Percentiles rank a stretch among this genome's conserved stretches.
Evolutionary conservation across 345 rosid species (phyloP).

Genomic region (Pugionium cornutum): DNA sequence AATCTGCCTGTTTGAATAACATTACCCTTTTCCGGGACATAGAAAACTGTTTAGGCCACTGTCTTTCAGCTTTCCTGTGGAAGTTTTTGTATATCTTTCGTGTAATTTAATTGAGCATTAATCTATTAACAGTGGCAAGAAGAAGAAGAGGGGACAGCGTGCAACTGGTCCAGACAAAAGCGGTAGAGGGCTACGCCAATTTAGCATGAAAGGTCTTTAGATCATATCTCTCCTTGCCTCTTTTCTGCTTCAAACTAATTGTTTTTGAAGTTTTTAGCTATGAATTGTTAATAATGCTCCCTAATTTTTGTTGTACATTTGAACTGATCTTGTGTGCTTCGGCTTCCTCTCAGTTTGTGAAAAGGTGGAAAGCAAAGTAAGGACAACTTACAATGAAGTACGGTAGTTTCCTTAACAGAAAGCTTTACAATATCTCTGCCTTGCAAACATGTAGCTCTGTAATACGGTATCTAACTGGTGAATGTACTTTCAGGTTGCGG

Average conservation of each 20-base stretch:
- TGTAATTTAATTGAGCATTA: constrained; percentile 23
- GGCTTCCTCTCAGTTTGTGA: constrained; percentile 71
- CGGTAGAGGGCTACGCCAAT: constrained; percentile 98
- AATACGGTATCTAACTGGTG: constrained; percentile 41
- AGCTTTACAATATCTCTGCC: constrained; percentile 5
- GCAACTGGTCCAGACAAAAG: constrained; percentile 86
- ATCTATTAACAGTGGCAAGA: constrained; percentile 55
- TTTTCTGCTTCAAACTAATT: neutral
- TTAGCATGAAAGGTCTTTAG: constrained; percentile 95
- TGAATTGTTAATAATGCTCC: constrained; percentile 6
- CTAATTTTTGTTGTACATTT: neutral
- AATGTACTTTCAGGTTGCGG: constrained; percentile 80
- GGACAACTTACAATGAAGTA: constrained; percentile 98
- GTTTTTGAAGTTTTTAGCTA: neutral
- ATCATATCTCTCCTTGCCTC: constrained; percentile 14
- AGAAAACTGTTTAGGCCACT: constrained; percentile 9
- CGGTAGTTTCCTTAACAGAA: constrained; percentile 37
- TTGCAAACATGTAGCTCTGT: constrained; percentile 17
- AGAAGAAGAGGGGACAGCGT: constrained; percentile 93
- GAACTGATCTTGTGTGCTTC: constrained; percentile 10
- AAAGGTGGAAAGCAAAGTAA: constrained; percentile 97
- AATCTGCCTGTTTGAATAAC: neutral
- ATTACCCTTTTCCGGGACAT: neutral
- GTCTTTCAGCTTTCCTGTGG: constrained; percentile 2
- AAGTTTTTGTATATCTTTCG: neutral